Conservation (phyloP, 768 basidiomycete genomes). For the Trametes punicea region DNA sequence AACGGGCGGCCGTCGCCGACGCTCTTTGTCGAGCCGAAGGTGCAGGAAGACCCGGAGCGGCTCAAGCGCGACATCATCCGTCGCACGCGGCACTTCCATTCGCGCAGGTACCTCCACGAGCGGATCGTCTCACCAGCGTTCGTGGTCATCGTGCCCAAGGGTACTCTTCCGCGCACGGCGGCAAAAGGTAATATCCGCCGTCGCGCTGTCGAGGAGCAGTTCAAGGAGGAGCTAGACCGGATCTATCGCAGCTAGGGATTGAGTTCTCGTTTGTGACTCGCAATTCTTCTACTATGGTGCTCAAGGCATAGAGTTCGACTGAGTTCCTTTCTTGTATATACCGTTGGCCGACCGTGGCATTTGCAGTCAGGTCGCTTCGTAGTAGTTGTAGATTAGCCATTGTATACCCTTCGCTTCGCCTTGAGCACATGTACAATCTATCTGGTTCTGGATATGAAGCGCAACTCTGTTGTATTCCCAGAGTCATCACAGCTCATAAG, state of each 20-base stretch:
- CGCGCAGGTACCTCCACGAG: slow-evolving; percentile 74
- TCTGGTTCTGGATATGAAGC: too few relatives aligned
- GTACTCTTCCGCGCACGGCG: slow-evolving; percentile 71
- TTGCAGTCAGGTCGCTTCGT: neutral
- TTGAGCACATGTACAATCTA: neutral
- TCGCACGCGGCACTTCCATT: slow-evolving; percentile 70
- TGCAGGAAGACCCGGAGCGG: slow-evolving; percentile 43
- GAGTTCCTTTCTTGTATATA: neutral
- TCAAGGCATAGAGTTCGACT: neutral
- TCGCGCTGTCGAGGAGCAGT: slow-evolving; percentile 68
- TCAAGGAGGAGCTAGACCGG: slow-evolving; percentile 52
- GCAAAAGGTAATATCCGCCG: slow-evolving; percentile 83
- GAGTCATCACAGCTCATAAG: too few relatives aligned
- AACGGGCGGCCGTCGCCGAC: slow-evolving; percentile 72
- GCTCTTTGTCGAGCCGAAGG: slow-evolving; percentile 65
- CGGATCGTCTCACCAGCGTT: slow-evolving; percentile 63
- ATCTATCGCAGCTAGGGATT: slow-evolving; percentile 40
- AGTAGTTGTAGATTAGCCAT: neutral
- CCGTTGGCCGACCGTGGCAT: neutral
- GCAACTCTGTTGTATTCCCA: too few relatives aligned
- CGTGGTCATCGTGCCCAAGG: slow-evolving; percentile 62
- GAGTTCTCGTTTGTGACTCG: slow-evolving; percentile 1
- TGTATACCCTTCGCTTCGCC: neutral
- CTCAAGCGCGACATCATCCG: slow-evolving; percentile 72
- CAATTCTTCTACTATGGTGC: slow-evolving; percentile 28